Percentiles rank a stretch among this genome's conserved stretches.
These are phyloP conservation scores for Apiotrichum porosum DNA, from an alignment of 1,284 basidiomycete species.

Conservation along the genomic window DNA sequence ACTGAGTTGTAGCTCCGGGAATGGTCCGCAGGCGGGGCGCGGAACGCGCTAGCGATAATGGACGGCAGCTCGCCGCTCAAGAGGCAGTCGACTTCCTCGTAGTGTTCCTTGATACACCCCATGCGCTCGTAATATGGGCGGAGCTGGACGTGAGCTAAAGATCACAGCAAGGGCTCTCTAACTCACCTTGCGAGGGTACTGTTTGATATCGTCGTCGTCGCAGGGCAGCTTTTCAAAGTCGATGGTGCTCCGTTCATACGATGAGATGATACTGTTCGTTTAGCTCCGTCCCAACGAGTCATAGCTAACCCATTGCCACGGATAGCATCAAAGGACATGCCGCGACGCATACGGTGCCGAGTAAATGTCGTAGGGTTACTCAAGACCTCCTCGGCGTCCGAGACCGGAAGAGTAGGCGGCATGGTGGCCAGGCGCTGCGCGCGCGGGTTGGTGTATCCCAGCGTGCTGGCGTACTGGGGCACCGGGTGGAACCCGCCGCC, in stretches of 20 bases:
- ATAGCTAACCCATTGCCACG: slow-evolving; percentile 2
- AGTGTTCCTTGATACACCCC: slow-evolving; percentile 35
- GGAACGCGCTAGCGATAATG: slow-evolving; percentile 41
- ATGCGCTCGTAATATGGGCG: slow-evolving; percentile 42
- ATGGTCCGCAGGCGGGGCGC: background rate
- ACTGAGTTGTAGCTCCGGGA: background rate
- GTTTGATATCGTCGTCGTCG: slow-evolving; percentile 33
- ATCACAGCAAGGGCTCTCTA: background rate
- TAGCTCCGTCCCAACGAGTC: background rate
- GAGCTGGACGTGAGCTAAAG: slow-evolving; percentile 21
- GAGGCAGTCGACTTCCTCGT: slow-evolving; percentile 45
- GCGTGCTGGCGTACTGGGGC: background rate
- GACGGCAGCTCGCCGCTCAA: slow-evolving; percentile 43
- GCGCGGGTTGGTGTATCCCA: slow-evolving; percentile 12
- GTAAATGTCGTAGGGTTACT: background rate
- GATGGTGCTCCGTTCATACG: slow-evolving; percentile 25
- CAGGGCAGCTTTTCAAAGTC: slow-evolving; percentile 35
- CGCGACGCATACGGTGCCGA: slow-evolving; percentile 11
- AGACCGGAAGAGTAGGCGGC: no score
- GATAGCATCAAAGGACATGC: slow-evolving; percentile 5
- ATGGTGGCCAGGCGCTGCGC: slow-evolving; percentile 4
- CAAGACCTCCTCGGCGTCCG: no score
- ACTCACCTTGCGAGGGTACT: slow-evolving; percentile 38
- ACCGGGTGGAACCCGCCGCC: slow-evolving; percentile 8
- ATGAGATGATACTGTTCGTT: slow-evolving; percentile 31